These are phyloP conservation scores for Trichomonascus vanleenenianus DNA, from an alignment of 805 yeast species.

Conservation along the genomic window DNA sequence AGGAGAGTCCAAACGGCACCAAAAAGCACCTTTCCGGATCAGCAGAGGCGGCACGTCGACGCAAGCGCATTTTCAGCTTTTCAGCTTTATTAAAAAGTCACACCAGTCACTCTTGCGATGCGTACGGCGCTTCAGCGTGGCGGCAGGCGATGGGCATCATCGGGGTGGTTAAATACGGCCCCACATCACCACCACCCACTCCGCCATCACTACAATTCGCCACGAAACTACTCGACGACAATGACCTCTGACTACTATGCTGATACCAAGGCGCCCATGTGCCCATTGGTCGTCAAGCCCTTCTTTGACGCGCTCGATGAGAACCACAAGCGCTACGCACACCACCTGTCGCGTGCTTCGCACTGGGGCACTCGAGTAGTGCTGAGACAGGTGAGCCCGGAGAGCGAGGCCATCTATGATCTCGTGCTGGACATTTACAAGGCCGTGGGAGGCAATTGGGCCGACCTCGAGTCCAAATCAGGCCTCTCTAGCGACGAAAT, in stretches of 20 bases:
- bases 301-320: conserved; percentile 60
- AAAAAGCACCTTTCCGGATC: too few species aligned
- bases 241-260: conserved; percentile 30
- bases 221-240: not conserved
- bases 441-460: conserved; percentile 41
- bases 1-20: too few species aligned
- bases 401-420: conserved; percentile 69
- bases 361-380: conserved; percentile 79
- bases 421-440: conserved; percentile 54
- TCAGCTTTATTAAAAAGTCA: too few species aligned
- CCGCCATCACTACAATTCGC: not conserved
- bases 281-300: conserved; percentile 56
- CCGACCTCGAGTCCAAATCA: conserved; percentile 41
- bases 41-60: too few species aligned
- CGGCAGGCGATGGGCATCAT: too few species aligned
- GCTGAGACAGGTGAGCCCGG: conserved; percentile 73
- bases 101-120: too few species aligned
- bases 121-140: too few species aligned
- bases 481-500: conserved; percentile 32
- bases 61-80: too few species aligned
- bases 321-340: conserved; percentile 66
- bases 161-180: too few species aligned
- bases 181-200: not conserved
- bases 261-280: conserved; percentile 61
- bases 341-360: conserved; percentile 73